Evolutionary conservation across 2,329 filamentous ascomycete genomes (phyloP), one percentile per base, ranked within the genome.

Genomic region (Aspergillus sp.): DNA sequence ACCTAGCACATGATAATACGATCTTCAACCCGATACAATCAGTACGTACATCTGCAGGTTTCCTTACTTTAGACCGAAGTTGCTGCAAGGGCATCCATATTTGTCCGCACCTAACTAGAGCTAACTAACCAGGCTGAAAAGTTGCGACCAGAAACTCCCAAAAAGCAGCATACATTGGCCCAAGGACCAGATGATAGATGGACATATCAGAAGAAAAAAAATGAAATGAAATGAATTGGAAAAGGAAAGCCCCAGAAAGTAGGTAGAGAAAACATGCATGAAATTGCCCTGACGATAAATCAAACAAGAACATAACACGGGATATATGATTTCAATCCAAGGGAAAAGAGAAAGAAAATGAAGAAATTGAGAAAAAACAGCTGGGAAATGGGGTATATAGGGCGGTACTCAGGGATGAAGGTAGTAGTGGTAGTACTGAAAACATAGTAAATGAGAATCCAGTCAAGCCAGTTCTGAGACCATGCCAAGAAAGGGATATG

Each of bases 361-460:
- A 25, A 44, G 37, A 46, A 15, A 47, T 35, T 3, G 45, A 47
- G 33, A 54, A 15, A 17, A 11, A 15, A 15, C 15, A 27, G 21
- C 23, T 7, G 40, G 46, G 27, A 51, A 40, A 51, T 25, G 48
- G 59, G 59, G 56, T 59, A 59, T 59, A 59, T 59, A 56, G 39
- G 45, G 43, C 27, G 31, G 27, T 48, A 15, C 23, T 31, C 11
- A 25, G 6, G 44, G 27, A 31, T 48, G 45, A 48, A 46, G 45
- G 45, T 31, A 35, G 27, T 9, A 48, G 21, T 31, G 19, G 27
- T n/a, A 48, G 21, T 31, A 41, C 15, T 8, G 17, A 31, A 31
- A 25, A 15, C 15, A 44, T 52, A 43, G 9, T 47, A 39, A 35
- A 46, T 52, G 40, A 27, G 27, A 54, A 53, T 46, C 23, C 31